A percentile compares a stretch with the other conserved stretches of the same genome.
Evolutionary conservation across 1,284 basidiomycete genomes (phyloP).

Genomic region (Somion occarium): DNA sequence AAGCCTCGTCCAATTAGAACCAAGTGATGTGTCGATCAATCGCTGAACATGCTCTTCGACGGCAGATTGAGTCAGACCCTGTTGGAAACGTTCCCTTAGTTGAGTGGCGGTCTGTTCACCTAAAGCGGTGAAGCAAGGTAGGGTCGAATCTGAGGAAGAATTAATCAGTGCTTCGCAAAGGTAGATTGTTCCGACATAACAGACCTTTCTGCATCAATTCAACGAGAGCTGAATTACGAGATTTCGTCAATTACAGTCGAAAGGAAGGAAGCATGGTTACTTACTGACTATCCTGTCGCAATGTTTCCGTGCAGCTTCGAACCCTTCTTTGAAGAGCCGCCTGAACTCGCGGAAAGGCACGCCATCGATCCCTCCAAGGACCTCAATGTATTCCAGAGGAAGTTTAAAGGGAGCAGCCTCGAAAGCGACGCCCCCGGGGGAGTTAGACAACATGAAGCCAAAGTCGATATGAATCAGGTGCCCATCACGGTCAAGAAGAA

Average conservation of each 20-base stretch:
- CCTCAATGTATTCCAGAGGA: conserved; percentile 92
- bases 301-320: conserved; percentile 92
- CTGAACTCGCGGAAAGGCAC: conserved; percentile 84
- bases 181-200: conserved; percentile 64
- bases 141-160: conserved; percentile 65
- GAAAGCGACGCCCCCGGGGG: conserved; percentile 96
- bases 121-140: conserved; percentile 90
- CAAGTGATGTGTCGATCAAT: conserved; percentile 82
- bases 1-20: conserved; percentile 89
- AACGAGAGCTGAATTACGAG: conserved; percentile 62
- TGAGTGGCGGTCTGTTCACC: conserved; percentile 88
- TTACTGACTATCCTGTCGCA: conserved; percentile 94
- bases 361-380: conserved; percentile 85
- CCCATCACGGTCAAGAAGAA: conserved; percentile 92
- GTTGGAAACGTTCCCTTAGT: conserved; percentile 92
- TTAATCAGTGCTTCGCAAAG: conserved; percentile 30
- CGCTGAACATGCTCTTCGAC: conserved; percentile 88
- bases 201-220: conserved; percentile 94
- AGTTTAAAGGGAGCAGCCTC: conserved; percentile 99
- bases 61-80: conserved; percentile 81
- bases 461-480: conserved; percentile 97
- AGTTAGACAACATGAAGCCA: conserved; percentile 97
- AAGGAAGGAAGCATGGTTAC: conserved; percentile 26
- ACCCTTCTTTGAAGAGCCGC: conserved; percentile 86
- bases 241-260: not conserved